Evolutionary conservation across 257 asterid genomes (phyloP).

Genomic region (Catharanthus roseus): DNA sequence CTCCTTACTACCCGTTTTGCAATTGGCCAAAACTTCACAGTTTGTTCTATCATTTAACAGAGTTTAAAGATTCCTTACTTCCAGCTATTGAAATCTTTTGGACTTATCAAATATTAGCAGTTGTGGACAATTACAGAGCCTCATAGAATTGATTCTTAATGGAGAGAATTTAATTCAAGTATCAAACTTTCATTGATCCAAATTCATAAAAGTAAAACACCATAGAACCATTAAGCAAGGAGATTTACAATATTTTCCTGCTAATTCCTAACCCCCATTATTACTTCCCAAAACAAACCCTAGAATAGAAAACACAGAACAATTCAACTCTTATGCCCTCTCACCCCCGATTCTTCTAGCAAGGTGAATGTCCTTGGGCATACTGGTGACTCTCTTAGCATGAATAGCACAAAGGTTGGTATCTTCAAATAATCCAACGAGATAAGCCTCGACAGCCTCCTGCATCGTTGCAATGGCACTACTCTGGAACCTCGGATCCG

Average conservation of each 20-base stretch:
- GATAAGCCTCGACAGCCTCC: constrained; percentile 19
- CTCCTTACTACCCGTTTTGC: too few species aligned
- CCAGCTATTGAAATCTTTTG: too few species aligned
- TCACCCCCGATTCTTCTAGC: constrained; percentile 20
- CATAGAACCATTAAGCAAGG: neutral
- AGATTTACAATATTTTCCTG: neutral
- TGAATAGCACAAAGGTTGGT: constrained; percentile 18
- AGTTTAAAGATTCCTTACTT: too few species aligned
- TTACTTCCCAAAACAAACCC: neutral
- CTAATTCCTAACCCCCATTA: neutral
- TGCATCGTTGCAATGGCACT: constrained; percentile 19
- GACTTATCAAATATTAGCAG: too few species aligned
- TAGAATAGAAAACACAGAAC: neutral
- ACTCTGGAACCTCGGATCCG: constrained; percentile 22
- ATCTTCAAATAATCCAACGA: constrained; percentile 19
- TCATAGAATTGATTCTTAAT: too few species aligned
- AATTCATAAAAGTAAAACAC: neutral
- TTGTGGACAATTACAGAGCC: too few species aligned
- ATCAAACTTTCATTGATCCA: neutral
- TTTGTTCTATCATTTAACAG: too few species aligned
- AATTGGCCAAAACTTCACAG: too few species aligned
- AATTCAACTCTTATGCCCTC: constrained; percentile 9
- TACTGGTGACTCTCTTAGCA: constrained; percentile 15
- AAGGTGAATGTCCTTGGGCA: constrained; percentile 21
- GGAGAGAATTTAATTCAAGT: neutral